Evolutionary conservation across 2,329 filamentous ascomycete species (phyloP).

Genomic region (Fusarium sacchari): DNA sequence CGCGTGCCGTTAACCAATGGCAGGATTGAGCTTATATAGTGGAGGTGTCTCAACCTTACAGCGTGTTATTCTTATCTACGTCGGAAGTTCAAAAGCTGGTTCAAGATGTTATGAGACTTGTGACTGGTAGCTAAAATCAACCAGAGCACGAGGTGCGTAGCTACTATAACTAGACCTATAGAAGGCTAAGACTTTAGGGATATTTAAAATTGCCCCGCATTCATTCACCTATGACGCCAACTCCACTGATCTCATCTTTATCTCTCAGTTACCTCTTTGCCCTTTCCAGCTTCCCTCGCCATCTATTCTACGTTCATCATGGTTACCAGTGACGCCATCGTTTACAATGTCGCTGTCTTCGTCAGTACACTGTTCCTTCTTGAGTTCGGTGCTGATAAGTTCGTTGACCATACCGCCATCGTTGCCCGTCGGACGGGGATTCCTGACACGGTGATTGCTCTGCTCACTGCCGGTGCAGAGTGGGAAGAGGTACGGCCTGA

Average conservation of each 20-base stretch:
- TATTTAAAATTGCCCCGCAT: fast-evolving
- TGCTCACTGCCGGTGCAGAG: neutral
- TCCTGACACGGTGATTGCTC: neutral
- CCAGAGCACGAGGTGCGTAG: neutral
- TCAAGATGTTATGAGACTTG: neutral
- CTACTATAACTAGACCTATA: neutral
- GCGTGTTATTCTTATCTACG: too few species aligned
- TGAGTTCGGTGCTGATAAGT: neutral
- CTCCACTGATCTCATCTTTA: too few species aligned
- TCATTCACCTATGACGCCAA: neutral
- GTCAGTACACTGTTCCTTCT: neutral
- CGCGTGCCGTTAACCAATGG: fast-evolving
- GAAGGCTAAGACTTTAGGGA: neutral
- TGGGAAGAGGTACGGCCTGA: neutral
- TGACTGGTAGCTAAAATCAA: neutral
- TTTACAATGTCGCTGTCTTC: neutral
- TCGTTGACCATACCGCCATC: neutral
- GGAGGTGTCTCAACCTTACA: too few species aligned
- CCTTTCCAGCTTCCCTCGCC: neutral
- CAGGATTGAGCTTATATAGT: fast-evolving
- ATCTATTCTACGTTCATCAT: neutral
- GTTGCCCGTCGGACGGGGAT: neutral
- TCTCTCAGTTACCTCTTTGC: neutral
- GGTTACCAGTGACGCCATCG: neutral
- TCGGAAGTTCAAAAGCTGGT: neutral